Evolutionary conservation across 345 rosid species (phyloP), one percentile per base, ranked within the genome.

Genomic region (Eucalyptus brandiana): DNA sequence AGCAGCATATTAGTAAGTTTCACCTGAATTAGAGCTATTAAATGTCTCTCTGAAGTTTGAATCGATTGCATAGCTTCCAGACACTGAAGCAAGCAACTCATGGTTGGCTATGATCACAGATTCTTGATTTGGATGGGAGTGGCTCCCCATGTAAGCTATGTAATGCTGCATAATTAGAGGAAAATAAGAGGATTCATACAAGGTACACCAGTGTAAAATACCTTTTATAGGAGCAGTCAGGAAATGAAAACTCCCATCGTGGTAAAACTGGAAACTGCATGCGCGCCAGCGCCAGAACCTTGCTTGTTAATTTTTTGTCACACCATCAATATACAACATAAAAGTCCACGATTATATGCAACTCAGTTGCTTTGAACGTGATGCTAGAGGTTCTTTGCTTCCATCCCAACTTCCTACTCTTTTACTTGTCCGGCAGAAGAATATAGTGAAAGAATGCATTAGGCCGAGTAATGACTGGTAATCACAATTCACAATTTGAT

Each of bases 31-130:
- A 32, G 21, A 67, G 76, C 76, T 16, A 67, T 67, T 16, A 67
- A n/a, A 67, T 67, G 76, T 67, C 80, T 7, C 40, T 67, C 80
- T n/a, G 80, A 16, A 67, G 40, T 67, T n/a, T 67, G 80, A 32
- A n/a, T 16, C 19, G 11, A 32, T 65, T 65, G 76, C 94, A 34
- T 91, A 88, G 93, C 94, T 93, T 90, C 91, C 91, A 2, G 89
- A 89, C 26, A 92, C 92, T 86, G 95, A 92, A 91, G 95, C 89
- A 91, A 94, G 91, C 47, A 93, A 53, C 44, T 88, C 86, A 87
- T 91, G 93, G 91, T 92, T 92, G 69, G 93, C 93, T 86, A 67
- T 88, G 92, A 92, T 86, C 37, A 93, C 92, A 50, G 93, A 94
- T 87, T 94, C 93, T n/a, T 91, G 86, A 80, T 87, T 88, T 28